phyloP scores from a whole-genome alignment of 192 early-diverging fungal species.

The Podila epicladia region DNA sequence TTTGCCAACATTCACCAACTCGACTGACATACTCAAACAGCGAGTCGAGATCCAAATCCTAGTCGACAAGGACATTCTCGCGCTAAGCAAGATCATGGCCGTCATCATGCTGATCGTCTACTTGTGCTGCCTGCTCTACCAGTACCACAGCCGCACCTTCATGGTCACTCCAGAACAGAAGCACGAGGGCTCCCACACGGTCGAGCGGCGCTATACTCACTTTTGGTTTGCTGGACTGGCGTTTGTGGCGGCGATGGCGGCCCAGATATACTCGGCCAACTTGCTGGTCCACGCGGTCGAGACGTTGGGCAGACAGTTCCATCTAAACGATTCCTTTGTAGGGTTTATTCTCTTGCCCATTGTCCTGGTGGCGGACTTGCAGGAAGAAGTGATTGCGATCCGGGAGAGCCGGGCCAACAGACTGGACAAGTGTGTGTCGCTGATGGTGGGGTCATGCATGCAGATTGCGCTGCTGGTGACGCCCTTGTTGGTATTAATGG shows the following conservation, averaged over 20 bases:
- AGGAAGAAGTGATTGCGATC: slow-evolving; percentile 65
- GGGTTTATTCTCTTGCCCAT: slow-evolving; percentile 93
- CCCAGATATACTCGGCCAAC: slow-evolving; percentile 83
- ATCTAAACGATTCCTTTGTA: slow-evolving; percentile 87
- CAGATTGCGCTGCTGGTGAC: slow-evolving; percentile 90
- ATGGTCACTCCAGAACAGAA: slow-evolving; percentile 70
- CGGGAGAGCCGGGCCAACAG: slow-evolving; percentile 28
- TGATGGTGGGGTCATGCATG: slow-evolving; percentile 30
- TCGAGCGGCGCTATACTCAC: slow-evolving; percentile 68
- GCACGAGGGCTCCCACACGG: slow-evolving; percentile 76
- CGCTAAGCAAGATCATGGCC: slow-evolving; percentile 32
- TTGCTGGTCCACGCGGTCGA: slow-evolving; percentile 83
- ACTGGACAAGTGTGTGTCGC: slow-evolving; percentile 9
- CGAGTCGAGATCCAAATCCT: background rate
- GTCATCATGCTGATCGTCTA: slow-evolving; percentile 27
- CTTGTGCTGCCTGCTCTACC: slow-evolving; percentile 16
- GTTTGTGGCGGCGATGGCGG: slow-evolving; percentile 64
- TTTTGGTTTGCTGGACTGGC: slow-evolving; percentile 54
- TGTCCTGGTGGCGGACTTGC: slow-evolving; percentile 65
- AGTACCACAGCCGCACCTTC: slow-evolving; percentile 51
- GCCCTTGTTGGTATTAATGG: slow-evolving; percentile 75
- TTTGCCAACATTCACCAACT: background rate
- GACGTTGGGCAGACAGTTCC: slow-evolving; percentile 71
- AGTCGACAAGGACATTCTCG: slow-evolving; percentile 27
- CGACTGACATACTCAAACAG: background rate